phyloP scores from a whole-genome alignment of 2,329 filamentous ascomycete genomes.

The Cladorrhinum sp. region DNA sequence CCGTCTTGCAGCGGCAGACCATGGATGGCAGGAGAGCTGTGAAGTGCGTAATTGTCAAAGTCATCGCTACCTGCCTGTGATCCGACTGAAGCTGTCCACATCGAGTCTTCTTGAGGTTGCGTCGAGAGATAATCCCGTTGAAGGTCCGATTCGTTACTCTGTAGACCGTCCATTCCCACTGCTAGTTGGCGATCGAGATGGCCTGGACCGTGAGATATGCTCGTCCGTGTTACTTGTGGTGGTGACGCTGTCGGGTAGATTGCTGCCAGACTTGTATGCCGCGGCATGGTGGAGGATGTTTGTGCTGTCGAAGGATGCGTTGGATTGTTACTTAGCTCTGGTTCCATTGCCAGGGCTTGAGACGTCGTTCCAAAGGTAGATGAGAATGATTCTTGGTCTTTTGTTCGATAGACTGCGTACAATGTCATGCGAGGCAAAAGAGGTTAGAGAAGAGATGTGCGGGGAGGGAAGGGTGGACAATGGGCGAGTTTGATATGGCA shows the following conservation, averaged over 20 bases:
- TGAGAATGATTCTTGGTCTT: not conserved
- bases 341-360: slow-evolving; percentile 5
- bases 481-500: slow-evolving; percentile 14
- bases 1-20: slow-evolving; percentile 10
- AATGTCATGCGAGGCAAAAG: slow-evolving; percentile 12
- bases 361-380: not conserved
- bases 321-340: not conserved
- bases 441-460: slow-evolving; percentile 6
- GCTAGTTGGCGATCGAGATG: slow-evolving; percentile 7
- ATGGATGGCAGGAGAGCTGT: slow-evolving; percentile 18
- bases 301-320: slow-evolving; percentile 4
- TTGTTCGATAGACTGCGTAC: slow-evolving; percentile 7
- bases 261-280: slow-evolving; percentile 10
- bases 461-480: slow-evolving; percentile 7
- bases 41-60: slow-evolving; percentile 26
- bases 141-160: slow-evolving; percentile 13
- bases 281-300: slow-evolving; percentile 12
- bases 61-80: slow-evolving; percentile 18
- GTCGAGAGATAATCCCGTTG: slow-evolving; percentile 14
- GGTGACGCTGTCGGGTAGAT: slow-evolving; percentile 14
- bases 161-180: slow-evolving; percentile 8
- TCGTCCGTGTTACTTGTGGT: slow-evolving; percentile 5
- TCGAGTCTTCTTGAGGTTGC: slow-evolving; percentile 2
- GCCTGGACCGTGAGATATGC: slow-evolving; percentile 8
- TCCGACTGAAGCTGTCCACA: slow-evolving; percentile 20